A percentile compares a stretch with the other conserved stretches of the same genome.
phyloP scores from a whole-genome alignment of 2,329 filamentous ascomycete genomes.

The Daldinia eschscholtzii region DNA sequence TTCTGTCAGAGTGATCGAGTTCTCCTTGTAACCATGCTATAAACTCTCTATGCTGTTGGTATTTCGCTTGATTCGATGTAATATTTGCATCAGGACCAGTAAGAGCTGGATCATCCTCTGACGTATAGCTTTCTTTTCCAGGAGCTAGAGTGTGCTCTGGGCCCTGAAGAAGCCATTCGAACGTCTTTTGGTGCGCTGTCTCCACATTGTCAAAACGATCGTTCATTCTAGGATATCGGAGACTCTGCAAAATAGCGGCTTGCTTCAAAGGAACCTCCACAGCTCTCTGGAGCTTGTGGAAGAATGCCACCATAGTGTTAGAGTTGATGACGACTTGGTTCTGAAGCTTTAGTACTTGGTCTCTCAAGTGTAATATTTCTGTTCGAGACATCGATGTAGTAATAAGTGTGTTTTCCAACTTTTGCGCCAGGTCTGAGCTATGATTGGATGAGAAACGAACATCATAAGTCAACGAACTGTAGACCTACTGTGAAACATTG shows the following conservation, averaged over 20 bases:
- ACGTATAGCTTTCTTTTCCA: background rate
- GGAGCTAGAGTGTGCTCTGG: background rate
- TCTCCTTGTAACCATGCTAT: slow-evolving; percentile 6
- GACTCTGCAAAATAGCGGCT: background rate
- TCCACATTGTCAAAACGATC: slow-evolving; percentile 4
- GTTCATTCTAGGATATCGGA: slow-evolving; percentile 1
- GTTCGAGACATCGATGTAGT: background rate
- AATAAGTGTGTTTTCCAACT: background rate
- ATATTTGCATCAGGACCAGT: background rate
- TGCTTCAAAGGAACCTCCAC: background rate
- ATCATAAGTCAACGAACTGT: background rate
- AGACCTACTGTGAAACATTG: background rate
- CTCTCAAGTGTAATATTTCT: background rate
- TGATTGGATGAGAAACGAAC: background rate
- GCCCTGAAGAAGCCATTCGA: background rate
- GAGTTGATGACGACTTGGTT: background rate
- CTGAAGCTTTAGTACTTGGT: background rate
- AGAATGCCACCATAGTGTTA: background rate
- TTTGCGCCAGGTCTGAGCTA: background rate
- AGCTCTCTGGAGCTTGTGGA: background rate
- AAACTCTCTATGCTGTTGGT: background rate
- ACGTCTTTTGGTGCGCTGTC: background rate
- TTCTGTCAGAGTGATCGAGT: background rate
- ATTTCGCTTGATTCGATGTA: background rate
- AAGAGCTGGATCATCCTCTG: background rate